Percentiles rank a stretch among this genome's conserved stretches.
Evolutionary conservation across 805 yeast genomes (phyloP).

Genomic region (Nakazawaea holstii): DNA sequence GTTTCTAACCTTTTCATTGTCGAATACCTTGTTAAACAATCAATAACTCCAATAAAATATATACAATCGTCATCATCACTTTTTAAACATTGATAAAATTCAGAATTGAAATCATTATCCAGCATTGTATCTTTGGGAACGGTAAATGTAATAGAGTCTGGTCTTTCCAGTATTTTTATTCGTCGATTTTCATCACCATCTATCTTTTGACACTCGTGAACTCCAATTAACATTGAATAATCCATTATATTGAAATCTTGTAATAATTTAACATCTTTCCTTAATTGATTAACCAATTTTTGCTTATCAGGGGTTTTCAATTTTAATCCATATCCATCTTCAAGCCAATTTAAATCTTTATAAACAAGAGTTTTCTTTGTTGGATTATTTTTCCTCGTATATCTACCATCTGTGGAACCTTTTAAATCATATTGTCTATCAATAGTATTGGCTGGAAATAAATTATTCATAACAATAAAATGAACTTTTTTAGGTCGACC

Average conservation of each 20-base stretch:
- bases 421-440: conserved; percentile 86
- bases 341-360: conserved; percentile 88
- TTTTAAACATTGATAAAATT: conserved; percentile 65
- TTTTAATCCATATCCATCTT: conserved; percentile 53
- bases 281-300: conserved; percentile 63
- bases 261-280: conserved; percentile 67
- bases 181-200: conserved; percentile 35
- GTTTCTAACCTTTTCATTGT: conserved; percentile 78
- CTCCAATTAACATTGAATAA: conserved; percentile 83
- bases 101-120: conserved; percentile 14
- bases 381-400: conserved; percentile 35
- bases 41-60: conserved; percentile 91
- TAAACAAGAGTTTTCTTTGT: conserved; percentile 41
- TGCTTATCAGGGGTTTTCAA: conserved; percentile 69
- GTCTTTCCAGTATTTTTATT: conserved; percentile 37
- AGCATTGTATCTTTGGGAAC: conserved; percentile 15
- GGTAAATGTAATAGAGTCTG: conserved; percentile 9
- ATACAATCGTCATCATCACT: conserved; percentile 60
- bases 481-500: conserved; percentile 66
- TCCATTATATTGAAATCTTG: conserved; percentile 88
- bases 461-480: conserved; percentile 93
- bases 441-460: conserved; percentile 91
- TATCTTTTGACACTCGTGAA: conserved; percentile 59
- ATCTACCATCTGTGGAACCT: conserved; percentile 86
- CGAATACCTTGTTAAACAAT: conserved; percentile 81